Evolutionary conservation across 306 rosid species (phyloP).

Genomic region (Dryas drummondii): DNA sequence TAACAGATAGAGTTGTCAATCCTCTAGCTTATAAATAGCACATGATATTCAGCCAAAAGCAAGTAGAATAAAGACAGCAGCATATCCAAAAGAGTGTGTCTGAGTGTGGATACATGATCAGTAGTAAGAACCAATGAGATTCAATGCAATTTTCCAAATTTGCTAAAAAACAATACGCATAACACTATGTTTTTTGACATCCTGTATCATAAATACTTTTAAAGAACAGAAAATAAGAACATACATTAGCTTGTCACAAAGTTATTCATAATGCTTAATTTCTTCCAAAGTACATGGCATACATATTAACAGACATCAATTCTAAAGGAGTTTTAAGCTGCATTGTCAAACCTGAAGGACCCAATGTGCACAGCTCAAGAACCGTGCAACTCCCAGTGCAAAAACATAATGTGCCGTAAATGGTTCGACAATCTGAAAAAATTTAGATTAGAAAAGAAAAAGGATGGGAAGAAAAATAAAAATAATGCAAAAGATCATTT

Average conservation of each 20-base stretch:
- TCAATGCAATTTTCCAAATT: not conserved
- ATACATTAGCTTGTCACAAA: not conserved
- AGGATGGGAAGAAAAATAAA: not conserved
- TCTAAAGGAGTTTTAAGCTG: not conserved
- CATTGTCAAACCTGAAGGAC: constrained; percentile 61
- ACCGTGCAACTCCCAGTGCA: constrained; percentile 80
- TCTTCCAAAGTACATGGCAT: not conserved
- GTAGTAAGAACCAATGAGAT: not conserved
- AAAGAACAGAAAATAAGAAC: not conserved
- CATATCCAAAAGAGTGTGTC: too few relatives aligned
- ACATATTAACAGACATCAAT: constrained; percentile 5
- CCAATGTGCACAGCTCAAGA: constrained; percentile 89
- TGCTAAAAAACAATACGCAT: not conserved
- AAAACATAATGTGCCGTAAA: constrained; percentile 81
- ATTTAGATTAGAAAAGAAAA: constrained; percentile 7
- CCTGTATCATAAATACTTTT: not conserved
- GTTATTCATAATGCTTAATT: not conserved
- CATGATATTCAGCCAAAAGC: not conserved
- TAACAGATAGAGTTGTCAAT: not conserved
- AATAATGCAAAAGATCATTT: not conserved
- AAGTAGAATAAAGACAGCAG: not conserved
- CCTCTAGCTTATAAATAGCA: not conserved
- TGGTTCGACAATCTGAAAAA: constrained; percentile 72
- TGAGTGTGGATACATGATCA: too few relatives aligned
- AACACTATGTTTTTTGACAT: not conserved